Evolutionary conservation across 257 asterid species (phyloP).

Genomic region (Marsdenia floribunda): DNA sequence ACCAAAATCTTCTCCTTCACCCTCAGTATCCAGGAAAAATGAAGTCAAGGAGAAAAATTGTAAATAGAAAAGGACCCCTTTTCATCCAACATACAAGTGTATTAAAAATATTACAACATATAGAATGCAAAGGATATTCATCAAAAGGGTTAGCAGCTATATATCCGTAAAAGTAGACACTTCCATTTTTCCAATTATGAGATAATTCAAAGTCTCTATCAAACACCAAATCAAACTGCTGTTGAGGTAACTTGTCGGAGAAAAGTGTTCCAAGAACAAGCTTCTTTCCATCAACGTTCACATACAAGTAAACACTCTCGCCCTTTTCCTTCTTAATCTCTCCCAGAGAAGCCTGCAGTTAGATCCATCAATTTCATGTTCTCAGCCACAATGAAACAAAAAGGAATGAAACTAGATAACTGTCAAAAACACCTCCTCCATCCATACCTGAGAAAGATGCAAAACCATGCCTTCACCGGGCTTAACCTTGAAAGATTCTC

Average conservation of each 20-base stretch:
- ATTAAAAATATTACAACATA: not conserved
- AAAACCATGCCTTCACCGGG: slow-evolving; percentile 48
- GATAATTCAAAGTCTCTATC: slow-evolving; percentile 54
- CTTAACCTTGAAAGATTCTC: slow-evolving; percentile 43
- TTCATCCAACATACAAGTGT: not conserved
- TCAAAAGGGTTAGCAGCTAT: slow-evolving; percentile 43
- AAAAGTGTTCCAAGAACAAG: slow-evolving; percentile 72
- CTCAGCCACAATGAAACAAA: not conserved
- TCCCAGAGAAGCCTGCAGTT: slow-evolving; percentile 60
- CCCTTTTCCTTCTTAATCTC: slow-evolving; percentile 52
- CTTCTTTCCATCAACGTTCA: slow-evolving; percentile 54
- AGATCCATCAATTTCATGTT: not conserved
- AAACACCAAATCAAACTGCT: slow-evolving; percentile 62
- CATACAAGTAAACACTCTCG: slow-evolving; percentile 41
- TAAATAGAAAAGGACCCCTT: not conserved
- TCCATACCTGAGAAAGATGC: slow-evolving; percentile 76
- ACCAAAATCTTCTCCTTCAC: slow-evolving; percentile 38
- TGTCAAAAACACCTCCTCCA: too few species aligned
- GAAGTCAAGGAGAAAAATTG: slow-evolving; percentile 46
- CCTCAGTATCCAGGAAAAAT: slow-evolving; percentile 26
- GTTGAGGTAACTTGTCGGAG: slow-evolving; percentile 70
- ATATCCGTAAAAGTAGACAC: slow-evolving; percentile 69
- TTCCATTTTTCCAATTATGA: slow-evolving; percentile 75
- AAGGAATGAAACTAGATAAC: slow-evolving; percentile 2
- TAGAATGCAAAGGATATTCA: slow-evolving; percentile 53